Base-by-base conservation (phyloP, 768 basidiomycete species). In the Leccinum pellstonianum region DNA sequence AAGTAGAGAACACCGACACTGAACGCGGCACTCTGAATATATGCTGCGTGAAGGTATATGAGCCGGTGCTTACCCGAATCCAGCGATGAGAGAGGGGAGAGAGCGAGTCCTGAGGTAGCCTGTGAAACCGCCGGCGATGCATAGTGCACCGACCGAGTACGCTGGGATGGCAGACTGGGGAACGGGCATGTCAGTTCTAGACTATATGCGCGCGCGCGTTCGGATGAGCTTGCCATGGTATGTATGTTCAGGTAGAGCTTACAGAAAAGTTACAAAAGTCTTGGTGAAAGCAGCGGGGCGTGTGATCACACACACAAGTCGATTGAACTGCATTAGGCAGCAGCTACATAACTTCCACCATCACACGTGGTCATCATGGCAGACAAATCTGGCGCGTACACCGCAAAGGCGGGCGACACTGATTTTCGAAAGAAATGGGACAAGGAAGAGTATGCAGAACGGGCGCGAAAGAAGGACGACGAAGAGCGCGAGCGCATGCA, bases 361-460 rank as follows among this genome's bases (percentile, higher is more conserved):
- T 6, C 19, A 46, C 15, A 46, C 25, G 21, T 25, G 25, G 25
- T 57, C 52, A 55, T 8, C 55, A 73, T 75, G 72, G 53, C 70
- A 54, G 72, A 73, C 61, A 73, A 68, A 52, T 61, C 71, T 27
- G 69, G 75, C 19, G 75, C 78, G 19, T 77, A 77, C 56, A 65
- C 67, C 54, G 64, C 77, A 33, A 77, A 77, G 54, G 74, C 78
- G 4, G 63, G 67, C 17, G 90, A 91, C 73, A 90, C 88, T 10
- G 88, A 90, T 73, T 90, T 91, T 66, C 77, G 94, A 52, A 89
- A 88, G 76, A 93, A 88, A 80, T 98, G 95, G 95, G 91, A 97
- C 79, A 93, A 94, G 77, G 88, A 95, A 70, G 92, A 91, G 71
- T 93, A 88, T 76, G 84, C 88, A 14, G 91, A 93, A 70, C 83